These are phyloP conservation scores for Pestalotiopsis sp. DNA, from an alignment of 2,329 filamentous ascomycete genomes.

Conservation along the genomic window DNA sequence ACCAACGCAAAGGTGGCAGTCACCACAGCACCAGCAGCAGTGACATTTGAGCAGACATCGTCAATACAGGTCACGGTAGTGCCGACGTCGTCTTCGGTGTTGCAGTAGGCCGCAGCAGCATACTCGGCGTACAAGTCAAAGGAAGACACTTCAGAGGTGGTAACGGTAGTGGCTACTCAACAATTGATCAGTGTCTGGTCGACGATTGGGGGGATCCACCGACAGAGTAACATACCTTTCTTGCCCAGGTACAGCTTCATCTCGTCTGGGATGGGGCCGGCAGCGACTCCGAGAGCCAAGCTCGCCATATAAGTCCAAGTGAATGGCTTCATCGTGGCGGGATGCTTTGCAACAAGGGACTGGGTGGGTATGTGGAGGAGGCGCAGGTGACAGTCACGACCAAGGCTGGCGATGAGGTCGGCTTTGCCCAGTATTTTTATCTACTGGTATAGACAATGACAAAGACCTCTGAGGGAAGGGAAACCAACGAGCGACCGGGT, in stretches of 20 bases:
- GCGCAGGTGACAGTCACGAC: constrained; percentile 1
- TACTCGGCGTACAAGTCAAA: constrained; percentile 55
- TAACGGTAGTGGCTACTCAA: constrained; percentile 4
- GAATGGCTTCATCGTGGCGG: constrained; percentile 30
- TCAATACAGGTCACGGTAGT: constrained; percentile 44
- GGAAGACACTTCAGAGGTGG: constrained; percentile 35
- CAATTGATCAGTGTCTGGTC: background rate
- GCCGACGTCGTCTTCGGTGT: constrained; percentile 42
- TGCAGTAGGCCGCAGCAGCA: constrained; percentile 56
- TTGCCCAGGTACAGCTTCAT: constrained; percentile 26
- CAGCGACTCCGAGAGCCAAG: constrained; percentile 24
- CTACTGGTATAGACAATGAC: background rate
- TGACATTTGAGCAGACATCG: constrained; percentile 45
- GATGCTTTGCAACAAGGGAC: background rate
- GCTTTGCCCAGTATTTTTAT: background rate
- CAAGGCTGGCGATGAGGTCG: background rate
- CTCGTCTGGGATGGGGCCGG: constrained; percentile 23
- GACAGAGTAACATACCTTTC: constrained; percentile 31
- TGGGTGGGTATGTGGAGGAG: background rate
- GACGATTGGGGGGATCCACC: background rate
- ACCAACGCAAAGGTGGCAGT: constrained; percentile 44
- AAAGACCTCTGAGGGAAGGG: background rate
- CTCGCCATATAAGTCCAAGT: constrained; percentile 27
- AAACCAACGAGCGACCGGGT: background rate
- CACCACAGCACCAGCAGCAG: constrained; percentile 44